Percentiles rank a stretch among this genome's conserved stretches.
phyloP scores from a whole-genome alignment of 805 yeast species.

The Ogataea salicorniae region DNA sequence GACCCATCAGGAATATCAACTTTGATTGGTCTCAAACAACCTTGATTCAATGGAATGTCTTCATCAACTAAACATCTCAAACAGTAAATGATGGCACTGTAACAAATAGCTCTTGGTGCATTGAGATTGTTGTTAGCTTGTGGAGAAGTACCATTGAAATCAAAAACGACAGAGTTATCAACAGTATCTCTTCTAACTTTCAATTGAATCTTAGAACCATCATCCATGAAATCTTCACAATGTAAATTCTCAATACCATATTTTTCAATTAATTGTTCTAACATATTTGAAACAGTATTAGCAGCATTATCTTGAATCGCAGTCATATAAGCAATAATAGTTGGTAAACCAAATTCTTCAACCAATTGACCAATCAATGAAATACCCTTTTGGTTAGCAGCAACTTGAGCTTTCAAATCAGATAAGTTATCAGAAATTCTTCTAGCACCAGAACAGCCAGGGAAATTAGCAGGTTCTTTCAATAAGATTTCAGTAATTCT shows the following conservation, averaged over 20 bases:
- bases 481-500: slow-evolving; percentile 57
- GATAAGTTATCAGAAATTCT: slow-evolving; percentile 77
- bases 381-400: slow-evolving; percentile 87
- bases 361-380: slow-evolving; percentile 55
- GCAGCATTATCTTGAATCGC: slow-evolving; percentile 83
- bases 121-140: slow-evolving; percentile 86
- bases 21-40: slow-evolving; percentile 77
- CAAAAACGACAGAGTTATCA: slow-evolving; percentile 62
- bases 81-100: slow-evolving; percentile 84
- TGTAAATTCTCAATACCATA: slow-evolving; percentile 35
- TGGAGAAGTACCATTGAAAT: slow-evolving; percentile 81
- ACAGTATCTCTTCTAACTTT: slow-evolving; percentile 41
- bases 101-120: slow-evolving; percentile 88
- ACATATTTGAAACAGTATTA: slow-evolving; percentile 54
- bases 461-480: slow-evolving; percentile 70
- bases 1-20: slow-evolving; percentile 60
- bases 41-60: slow-evolving; percentile 90
- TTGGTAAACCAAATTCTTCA: slow-evolving; percentile 53
- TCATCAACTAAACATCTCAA: slow-evolving; percentile 78
- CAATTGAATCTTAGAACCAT: slow-evolving; percentile 63
- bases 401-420: slow-evolving; percentile 79
- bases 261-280: slow-evolving; percentile 40
- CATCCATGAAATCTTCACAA: slow-evolving; percentile 71
- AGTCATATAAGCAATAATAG: slow-evolving; percentile 67
- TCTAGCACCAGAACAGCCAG: slow-evolving; percentile 89